A percentile compares a stretch with the other conserved stretches of the same genome.
Conservation (phyloP, 2,329 filamentous ascomycete species). For the Claviceps digitariae region DNA sequence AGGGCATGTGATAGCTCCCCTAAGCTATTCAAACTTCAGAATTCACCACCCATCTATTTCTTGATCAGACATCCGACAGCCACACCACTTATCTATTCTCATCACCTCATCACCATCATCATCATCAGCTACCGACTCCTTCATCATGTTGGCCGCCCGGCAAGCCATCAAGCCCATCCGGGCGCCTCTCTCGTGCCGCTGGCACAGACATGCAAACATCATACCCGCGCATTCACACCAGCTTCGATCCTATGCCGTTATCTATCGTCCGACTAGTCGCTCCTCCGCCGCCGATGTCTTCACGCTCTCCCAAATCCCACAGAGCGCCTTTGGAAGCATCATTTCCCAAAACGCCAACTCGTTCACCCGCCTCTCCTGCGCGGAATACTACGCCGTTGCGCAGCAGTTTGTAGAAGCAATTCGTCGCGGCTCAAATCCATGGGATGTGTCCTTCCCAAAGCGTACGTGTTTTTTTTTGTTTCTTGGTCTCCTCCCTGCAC, state of each 20-base stretch:
- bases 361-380: slow-evolving; percentile 10
- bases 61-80: no score
- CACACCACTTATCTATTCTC: neutral
- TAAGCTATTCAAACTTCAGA: no score
- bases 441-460: slow-evolving; percentile 8
- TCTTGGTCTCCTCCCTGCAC: neutral
- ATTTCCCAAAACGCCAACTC: slow-evolving; percentile 7
- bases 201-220: neutral
- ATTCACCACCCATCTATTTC: no score
- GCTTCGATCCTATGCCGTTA: slow-evolving; percentile 2
- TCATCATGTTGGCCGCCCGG: neutral
- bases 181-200: neutral
- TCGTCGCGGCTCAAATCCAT: slow-evolving; percentile 10
- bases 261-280: neutral
- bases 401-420: slow-evolving; percentile 12
- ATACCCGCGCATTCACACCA: neutral
- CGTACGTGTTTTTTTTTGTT: slow-evolving; percentile 11
- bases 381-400: slow-evolving; percentile 13
- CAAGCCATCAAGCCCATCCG: neutral
- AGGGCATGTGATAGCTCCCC: no score
- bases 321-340: slow-evolving; percentile 10
- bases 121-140: neutral
- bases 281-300: slow-evolving; percentile 8
- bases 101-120: neutral
- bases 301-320: slow-evolving; percentile 12